Conservation (phyloP, 148 eudicot genomes). For the Spergularia bocconei region DNA sequence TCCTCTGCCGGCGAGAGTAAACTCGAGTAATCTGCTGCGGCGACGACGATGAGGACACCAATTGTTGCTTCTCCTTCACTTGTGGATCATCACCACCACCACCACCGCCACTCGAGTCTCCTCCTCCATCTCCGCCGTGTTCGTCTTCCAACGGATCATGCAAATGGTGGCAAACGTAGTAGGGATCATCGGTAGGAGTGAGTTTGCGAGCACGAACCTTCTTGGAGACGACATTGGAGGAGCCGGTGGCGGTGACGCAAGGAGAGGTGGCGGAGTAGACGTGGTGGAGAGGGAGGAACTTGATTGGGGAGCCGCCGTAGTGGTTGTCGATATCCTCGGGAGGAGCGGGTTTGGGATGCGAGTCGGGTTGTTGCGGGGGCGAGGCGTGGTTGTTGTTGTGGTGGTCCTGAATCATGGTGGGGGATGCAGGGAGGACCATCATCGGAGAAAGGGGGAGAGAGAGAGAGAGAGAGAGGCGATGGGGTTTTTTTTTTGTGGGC, state of each 20-base stretch:
- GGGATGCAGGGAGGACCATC: not conserved
- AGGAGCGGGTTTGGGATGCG: not conserved
- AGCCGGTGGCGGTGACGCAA: constrained; percentile 35
- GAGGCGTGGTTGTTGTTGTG: not conserved
- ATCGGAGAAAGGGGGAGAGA: not conserved
- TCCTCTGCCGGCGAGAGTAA: constrained; percentile 36
- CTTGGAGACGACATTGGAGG: constrained; percentile 49
- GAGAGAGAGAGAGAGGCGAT: too few relatives aligned
- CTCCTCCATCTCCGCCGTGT: not conserved
- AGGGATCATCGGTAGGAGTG: constrained; percentile 9
- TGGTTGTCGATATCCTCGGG: constrained; percentile 38
- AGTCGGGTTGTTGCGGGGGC: not conserved
- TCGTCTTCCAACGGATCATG: not conserved
- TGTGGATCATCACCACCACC: not conserved
- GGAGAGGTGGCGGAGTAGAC: constrained; percentile 67
- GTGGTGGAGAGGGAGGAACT: constrained; percentile 57
- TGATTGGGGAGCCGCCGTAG: constrained; percentile 38
- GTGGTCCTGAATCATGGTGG: not conserved
- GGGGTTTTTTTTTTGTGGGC: too few relatives aligned
- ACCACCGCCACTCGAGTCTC: not conserved
- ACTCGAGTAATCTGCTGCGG: constrained; percentile 17
- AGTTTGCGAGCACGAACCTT: constrained; percentile 54
- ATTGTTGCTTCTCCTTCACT: not conserved
- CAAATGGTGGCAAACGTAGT: not conserved
- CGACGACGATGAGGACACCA: constrained; percentile 6